Percentiles rank a stretch among this genome's conserved stretches.
Conservation (phyloP, 164 flowering plant species). For the Piper betle region DNA sequence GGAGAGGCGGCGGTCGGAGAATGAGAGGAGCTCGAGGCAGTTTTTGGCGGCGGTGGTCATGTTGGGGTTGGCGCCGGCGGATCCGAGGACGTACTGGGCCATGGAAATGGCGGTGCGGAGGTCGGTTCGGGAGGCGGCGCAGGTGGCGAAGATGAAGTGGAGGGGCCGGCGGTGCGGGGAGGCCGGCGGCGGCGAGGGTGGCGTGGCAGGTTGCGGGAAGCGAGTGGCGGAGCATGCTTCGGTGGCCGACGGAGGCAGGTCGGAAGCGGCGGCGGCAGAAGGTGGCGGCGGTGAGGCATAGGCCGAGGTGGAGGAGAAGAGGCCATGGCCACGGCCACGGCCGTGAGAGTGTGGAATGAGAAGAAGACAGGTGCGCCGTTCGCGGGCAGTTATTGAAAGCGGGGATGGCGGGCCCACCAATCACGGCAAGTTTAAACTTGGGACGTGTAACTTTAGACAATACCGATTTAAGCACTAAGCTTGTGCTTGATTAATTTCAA, state of each 20-base stretch:
- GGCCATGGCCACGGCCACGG: slow-evolving; percentile 16
- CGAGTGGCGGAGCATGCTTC: slow-evolving; percentile 70
- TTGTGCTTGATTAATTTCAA: too few relatives aligned
- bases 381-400: background rate
- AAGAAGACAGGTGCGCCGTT: too few relatives aligned
- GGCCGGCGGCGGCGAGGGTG: slow-evolving; percentile 16
- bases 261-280: slow-evolving; percentile 7
- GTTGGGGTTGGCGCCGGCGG: slow-evolving; percentile 37
- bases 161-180: slow-evolving; percentile 25
- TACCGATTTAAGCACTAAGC: too few relatives aligned
- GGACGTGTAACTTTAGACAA: too few relatives aligned
- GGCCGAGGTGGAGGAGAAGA: slow-evolving; percentile 16
- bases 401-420: background rate
- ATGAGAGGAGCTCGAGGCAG: slow-evolving; percentile 39
- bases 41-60: slow-evolving; percentile 39
- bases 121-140: slow-evolving; percentile 26
- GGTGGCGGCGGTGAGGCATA: slow-evolving; percentile 21
- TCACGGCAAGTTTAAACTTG: too few relatives aligned
- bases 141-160: slow-evolving; percentile 36
- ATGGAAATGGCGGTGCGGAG: slow-evolving; percentile 40
- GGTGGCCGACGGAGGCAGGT: slow-evolving; percentile 11
- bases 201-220: slow-evolving; percentile 33
- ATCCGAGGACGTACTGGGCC: slow-evolving; percentile 30
- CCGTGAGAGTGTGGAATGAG: too few relatives aligned
- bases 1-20: slow-evolving; percentile 27